A percentile compares a stretch with the other conserved stretches of the same genome.
These are phyloP conservation scores for Botryotinia convoluta DNA, from an alignment of 2,329 filamentous ascomycete species.

Conservation along the genomic window DNA sequence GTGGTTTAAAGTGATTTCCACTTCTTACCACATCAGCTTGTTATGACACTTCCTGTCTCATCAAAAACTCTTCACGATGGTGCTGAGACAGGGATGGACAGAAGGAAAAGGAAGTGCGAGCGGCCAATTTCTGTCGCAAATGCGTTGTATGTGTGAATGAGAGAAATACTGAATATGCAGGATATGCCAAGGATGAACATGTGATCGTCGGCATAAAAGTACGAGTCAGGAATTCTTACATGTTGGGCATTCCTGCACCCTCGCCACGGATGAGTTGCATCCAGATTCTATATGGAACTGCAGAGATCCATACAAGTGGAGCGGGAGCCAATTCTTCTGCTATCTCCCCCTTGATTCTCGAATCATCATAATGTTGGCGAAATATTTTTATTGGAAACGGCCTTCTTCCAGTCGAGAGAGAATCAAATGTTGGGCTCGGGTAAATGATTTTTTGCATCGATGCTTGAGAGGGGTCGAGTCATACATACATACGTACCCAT, in stretches of 20 bases:
- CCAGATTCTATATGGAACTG: slow-evolving; percentile 9
- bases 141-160: neutral
- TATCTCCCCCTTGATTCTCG: slow-evolving; percentile 10
- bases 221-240: slow-evolving; percentile 15
- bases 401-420: neutral
- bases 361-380: slow-evolving; percentile 10
- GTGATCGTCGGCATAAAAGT: slow-evolving; percentile 7
- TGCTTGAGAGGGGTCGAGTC: neutral
- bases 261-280: slow-evolving; percentile 8
- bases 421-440: neutral
- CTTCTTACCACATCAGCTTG: neutral
- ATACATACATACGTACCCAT: slow-evolving; percentile 2
- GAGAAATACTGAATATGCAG: slow-evolving; percentile 1
- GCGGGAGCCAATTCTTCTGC: neutral
- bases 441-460: neutral
- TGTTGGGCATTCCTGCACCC: slow-evolving; percentile 11
- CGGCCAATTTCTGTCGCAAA: neutral
- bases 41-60: neutral
- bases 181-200: slow-evolving; percentile 2
- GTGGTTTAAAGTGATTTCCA: neutral
- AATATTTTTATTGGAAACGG: neutral
- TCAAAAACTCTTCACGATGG: neutral
- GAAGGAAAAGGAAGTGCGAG: neutral
- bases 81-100: neutral
- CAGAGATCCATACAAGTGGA: slow-evolving; percentile 9